Percentiles rank a stretch among this genome's conserved stretches.
Evolutionary conservation across 2,329 filamentous ascomycete species (phyloP).

Genomic region (Colletotrichum chrysophilum): DNA sequence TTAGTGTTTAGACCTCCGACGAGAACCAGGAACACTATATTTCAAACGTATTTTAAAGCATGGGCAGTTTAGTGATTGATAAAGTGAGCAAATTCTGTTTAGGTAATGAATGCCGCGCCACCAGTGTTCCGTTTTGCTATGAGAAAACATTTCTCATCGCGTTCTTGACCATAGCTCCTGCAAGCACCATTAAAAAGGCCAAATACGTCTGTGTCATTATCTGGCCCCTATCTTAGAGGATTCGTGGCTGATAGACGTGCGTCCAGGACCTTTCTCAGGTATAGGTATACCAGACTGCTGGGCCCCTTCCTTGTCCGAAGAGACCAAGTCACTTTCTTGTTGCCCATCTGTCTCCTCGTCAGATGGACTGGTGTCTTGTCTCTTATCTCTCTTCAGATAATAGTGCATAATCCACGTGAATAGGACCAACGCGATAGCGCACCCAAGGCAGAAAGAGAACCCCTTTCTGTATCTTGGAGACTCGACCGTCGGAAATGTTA

Average conservation of each 20-base stretch:
- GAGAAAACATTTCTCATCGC: neutral
- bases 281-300: neutral
- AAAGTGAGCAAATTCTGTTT: neutral
- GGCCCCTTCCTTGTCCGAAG: neutral
- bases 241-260: neutral
- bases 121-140: neutral
- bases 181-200: neutral
- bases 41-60: neutral
- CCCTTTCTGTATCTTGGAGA: constrained; percentile 47
- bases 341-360: neutral
- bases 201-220: neutral
- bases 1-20: too few relatives aligned
- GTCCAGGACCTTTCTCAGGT: neutral
- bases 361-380: neutral
- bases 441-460: constrained; percentile 39
- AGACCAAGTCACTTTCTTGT: neutral
- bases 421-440: neutral
- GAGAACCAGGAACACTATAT: neutral
- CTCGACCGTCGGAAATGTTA: constrained; percentile 53
- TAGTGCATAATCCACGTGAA: constrained; percentile 10
- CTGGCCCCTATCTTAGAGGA: neutral
- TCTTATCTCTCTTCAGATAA: constrained; percentile 3
- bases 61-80: neutral
- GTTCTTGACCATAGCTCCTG: neutral
- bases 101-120: neutral